Evolutionary conservation across 768 basidiomycete species (phyloP), one percentile per base, ranked within the genome.

Genomic region (Hysterangium stoloniferum): DNA sequence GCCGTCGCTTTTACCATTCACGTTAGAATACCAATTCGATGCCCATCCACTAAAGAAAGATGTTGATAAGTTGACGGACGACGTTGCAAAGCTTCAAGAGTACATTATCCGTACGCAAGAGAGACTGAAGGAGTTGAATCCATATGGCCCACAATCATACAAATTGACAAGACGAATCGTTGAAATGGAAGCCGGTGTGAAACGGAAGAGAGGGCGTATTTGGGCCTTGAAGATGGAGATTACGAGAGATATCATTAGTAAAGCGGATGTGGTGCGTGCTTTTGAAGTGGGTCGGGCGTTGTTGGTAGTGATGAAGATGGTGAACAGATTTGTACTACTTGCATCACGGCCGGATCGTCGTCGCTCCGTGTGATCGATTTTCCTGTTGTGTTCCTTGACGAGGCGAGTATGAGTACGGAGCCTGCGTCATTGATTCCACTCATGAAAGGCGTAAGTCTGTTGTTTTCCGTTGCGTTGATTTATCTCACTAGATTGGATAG

Each of bases 371-470:
- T 83, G 6, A 72, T 80, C 15, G 94, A 96, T 62, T 94, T 96
- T 60, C 93, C 93, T 2, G 78, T 95, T 28, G 92, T 96, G 1
- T 93, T 95, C 59, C 67, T 96, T 12, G 94, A 97, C 61, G 93
- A 97, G 65, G 94, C 94, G 1, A 90, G 88, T 6, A 95, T 96
- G 91, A 91, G 88, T 28, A 95, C 92, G 2, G 93, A 97, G 66
- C 91, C 93, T 9, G 84, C 90, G 20, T 86, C 90, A 17, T 69
- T 95, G 49, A 84, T 97, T 57, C 90, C 93, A 0, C 69, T 97
- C 36, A 95, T 91, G 86, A 92, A 88, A 77, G 93, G 93, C 8
- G 88, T 91, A 70, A 51, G 86, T 79, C 35, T 24, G 11, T 50
- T 50, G 52, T 52, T 53, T 20, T n/a, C 22, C 53, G 25, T 55